Percentiles rank a stretch among this genome's conserved stretches.
Conservation (phyloP, 441 rosid species). For the Gossypium laxum region DNA sequence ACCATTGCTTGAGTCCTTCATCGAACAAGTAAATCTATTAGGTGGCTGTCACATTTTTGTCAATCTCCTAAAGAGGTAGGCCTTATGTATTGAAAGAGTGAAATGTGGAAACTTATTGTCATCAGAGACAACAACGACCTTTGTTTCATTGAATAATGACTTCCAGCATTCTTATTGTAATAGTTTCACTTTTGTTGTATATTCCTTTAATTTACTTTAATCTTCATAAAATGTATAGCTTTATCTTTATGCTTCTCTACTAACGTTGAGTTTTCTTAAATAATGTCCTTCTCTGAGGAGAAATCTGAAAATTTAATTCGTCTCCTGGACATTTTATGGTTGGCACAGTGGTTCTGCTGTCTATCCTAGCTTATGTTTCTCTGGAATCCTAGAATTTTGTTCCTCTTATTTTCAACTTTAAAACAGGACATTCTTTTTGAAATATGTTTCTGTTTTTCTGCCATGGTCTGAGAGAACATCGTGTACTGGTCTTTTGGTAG, state of each 20-base stretch:
- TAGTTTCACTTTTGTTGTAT: constrained; percentile 1
- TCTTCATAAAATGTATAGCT: not conserved
- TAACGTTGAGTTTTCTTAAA: not conserved
- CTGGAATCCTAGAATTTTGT: not conserved
- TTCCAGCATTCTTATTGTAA: not conserved
- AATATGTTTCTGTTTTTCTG: not conserved
- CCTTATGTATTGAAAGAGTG: constrained; percentile 11
- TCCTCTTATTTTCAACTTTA: not conserved
- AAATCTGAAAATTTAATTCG: not conserved
- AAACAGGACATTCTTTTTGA: not conserved
- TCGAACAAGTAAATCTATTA: constrained; percentile 74
- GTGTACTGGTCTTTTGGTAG: not conserved
- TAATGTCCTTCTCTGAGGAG: constrained; percentile 1
- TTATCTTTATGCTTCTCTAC: not conserved
- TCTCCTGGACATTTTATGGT: not conserved
- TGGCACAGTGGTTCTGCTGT: not conserved
- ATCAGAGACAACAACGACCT: not conserved
- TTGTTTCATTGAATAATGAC: constrained; percentile 4
- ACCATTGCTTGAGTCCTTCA: constrained; percentile 62
- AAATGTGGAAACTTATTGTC: constrained; percentile 1
- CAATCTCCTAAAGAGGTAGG: constrained; percentile 84
- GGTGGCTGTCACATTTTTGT: constrained; percentile 89
- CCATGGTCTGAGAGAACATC: not conserved
- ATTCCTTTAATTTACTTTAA: not conserved
- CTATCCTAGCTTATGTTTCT: not conserved